Conservation (phyloP, 768 basidiomycete species). For the Leccinum obscurum region DNA sequence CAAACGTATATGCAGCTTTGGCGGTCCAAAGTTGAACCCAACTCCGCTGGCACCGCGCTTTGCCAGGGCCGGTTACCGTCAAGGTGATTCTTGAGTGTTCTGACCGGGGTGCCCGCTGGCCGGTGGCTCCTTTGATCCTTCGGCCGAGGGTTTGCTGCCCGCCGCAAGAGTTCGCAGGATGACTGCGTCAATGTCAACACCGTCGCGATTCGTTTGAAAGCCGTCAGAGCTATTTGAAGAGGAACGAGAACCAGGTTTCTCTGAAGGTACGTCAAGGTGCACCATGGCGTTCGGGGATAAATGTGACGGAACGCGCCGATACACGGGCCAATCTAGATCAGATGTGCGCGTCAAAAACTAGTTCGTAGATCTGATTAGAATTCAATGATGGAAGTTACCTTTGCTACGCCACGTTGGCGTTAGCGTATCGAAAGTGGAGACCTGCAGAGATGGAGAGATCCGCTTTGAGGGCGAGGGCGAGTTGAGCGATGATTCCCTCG, state of each 20-base stretch:
- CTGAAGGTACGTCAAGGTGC: conserved; percentile 36
- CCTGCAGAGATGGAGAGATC: conserved; percentile 94
- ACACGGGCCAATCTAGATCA: conserved; percentile 55
- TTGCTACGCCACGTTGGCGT: conserved; percentile 56
- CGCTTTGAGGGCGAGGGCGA: conserved; percentile 83
- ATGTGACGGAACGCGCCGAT: conserved; percentile 47
- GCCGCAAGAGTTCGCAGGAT: no score
- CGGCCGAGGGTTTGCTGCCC: no score
- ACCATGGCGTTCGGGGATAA: conserved; percentile 48
- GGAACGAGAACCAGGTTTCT: conserved; percentile 57
- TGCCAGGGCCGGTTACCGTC: no score
- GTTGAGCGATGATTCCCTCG: conserved; percentile 89
- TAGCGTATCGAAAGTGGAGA: conserved; percentile 96
- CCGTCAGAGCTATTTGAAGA: conserved; percentile 51
- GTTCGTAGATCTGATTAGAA: conserved; percentile 15
- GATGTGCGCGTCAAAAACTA: conserved; percentile 1
- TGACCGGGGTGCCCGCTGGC: no score
- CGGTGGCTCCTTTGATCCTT: no score
- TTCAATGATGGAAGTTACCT: conserved; percentile 50
- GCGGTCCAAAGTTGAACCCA: conserved; percentile 27
- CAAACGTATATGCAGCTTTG: conserved; percentile 49
- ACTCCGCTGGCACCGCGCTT: no score
- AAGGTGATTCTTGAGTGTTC: no score
- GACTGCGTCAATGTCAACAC: no score
- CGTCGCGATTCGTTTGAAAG: no score